phyloP scores from a whole-genome alignment of 192 early-diverging fungal genomes.

The Polychytrium aggregatum region DNA sequence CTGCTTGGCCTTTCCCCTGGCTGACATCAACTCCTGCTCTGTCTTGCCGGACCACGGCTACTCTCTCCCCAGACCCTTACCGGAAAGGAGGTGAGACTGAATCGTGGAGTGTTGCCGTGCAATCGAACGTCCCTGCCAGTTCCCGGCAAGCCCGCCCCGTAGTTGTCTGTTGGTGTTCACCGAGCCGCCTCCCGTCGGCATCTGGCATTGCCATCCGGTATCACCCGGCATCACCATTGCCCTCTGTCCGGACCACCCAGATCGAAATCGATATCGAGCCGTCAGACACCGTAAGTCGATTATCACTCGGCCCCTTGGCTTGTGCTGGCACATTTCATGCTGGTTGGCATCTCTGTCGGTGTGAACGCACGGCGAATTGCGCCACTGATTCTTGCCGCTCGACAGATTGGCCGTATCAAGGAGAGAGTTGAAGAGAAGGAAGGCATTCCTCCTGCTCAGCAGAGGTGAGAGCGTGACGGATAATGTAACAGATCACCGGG shows the following conservation, averaged over 20 bases:
- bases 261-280: conserved; percentile 86
- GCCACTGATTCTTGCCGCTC: background rate
- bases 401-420: conserved; percentile 72
- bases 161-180: background rate
- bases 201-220: background rate
- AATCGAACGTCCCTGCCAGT: background rate
- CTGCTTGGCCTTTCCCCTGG: background rate
- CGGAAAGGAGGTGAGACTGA: conserved; percentile 63
- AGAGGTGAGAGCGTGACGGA: conserved; percentile 53
- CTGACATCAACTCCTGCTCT: background rate
- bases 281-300: conserved; percentile 44
- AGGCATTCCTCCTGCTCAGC: conserved; percentile 93
- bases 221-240: background rate
- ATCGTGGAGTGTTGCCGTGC: background rate
- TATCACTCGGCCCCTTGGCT: background rate
- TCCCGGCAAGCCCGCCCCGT: background rate
- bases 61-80: conserved; percentile 61
- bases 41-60: background rate
- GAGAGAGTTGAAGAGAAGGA: conserved; percentile 91
- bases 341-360: no score
- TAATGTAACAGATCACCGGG: no score
- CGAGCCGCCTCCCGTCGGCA: background rate
- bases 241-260: conserved; percentile 38
- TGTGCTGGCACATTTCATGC: conserved; percentile 1
- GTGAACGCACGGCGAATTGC: no score